Conservation (phyloP, 1,284 basidiomycete species). For the Athelia psychrophila region DNA sequence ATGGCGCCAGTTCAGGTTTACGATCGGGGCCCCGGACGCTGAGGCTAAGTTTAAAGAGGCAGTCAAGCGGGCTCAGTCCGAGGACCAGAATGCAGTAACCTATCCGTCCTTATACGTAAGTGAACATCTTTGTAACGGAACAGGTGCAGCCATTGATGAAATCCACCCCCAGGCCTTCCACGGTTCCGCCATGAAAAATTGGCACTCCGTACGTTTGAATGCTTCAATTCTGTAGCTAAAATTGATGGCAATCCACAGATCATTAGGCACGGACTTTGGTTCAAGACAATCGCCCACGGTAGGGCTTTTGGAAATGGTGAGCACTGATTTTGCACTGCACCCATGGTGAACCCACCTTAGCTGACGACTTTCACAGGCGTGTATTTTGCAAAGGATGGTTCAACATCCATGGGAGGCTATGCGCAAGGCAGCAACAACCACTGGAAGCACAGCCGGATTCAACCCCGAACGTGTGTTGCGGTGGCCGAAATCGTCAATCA, state of each 20-base stretch:
- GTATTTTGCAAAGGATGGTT: constrained; percentile 58
- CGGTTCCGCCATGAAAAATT: constrained; percentile 55
- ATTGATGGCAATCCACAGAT: constrained; percentile 37
- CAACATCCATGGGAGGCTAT: constrained; percentile 42
- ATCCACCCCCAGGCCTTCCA: constrained; percentile 53
- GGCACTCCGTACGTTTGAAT: constrained; percentile 54
- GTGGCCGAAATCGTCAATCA: constrained; percentile 62
- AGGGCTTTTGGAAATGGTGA: constrained; percentile 57
- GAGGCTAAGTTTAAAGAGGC: constrained; percentile 56
- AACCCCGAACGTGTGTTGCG: constrained; percentile 45
- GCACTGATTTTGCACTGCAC: constrained; percentile 6
- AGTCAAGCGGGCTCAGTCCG: constrained; percentile 31
- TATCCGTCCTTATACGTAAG: constrained; percentile 58
- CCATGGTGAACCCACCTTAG: background rate
- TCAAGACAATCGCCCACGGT: constrained; percentile 46
- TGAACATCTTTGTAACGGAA: background rate
- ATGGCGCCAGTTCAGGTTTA: constrained; percentile 62
- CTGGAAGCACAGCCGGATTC: constrained; percentile 48
- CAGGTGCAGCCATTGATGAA: no score
- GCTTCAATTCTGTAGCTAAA: background rate
- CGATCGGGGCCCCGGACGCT: constrained; percentile 61
- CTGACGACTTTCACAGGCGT: constrained; percentile 39
- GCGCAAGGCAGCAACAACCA: constrained; percentile 26
- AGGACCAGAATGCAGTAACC: constrained; percentile 33
- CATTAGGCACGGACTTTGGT: constrained; percentile 64